Evolutionary conservation across 2,329 filamentous ascomycete species (phyloP), one percentile per base, ranked within the genome.

Genomic region (Rhytidhysteron rufulum): DNA sequence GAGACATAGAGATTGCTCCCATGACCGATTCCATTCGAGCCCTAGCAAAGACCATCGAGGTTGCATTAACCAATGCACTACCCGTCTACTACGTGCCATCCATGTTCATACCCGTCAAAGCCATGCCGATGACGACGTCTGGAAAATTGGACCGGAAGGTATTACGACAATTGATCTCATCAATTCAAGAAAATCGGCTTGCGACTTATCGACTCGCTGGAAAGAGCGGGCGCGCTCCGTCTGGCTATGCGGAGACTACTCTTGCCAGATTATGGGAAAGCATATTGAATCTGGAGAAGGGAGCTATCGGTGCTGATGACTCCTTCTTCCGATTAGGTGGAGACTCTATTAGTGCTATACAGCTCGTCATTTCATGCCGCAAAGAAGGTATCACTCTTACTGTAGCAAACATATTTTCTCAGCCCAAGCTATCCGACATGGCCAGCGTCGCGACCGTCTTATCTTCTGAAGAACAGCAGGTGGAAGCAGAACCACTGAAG

Each of bases 291-390:
- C 55, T 71, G 18, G 57, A 57, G 6, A 40, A 58, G 3, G 60
- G 61, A 4, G 63, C 65, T 16, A 60, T 73, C 22, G 66, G 64
- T 6, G 60, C 59, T 1, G 65, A 71, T 36, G 70, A 72, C 34
- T 70, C 62, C 36, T 74, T 74, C 51, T 72, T 73, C 46, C 61
- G 63, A 1, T 54, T 71, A 3, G 71, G 71, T 20, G 71, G 71
- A 19, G 71, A 73, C 42, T 73, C 70, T 0, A 66, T 73, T 43
- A 64, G 65, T 16, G 70, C 70, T 4, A 73, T 74, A 68, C 51
- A 49, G 5, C 60, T 73, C 1, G 70, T 72, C 29, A 61, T 62
- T 4, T 63, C 64, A 24, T 63, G 66, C 19, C 60, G 67, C 5
- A 60, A 63, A 4, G 57, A 63, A 20, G 67, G 66, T 4, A 55